Evolutionary conservation across 768 basidiomycete species (phyloP).

Genomic region (Suillus hirtellus): DNA sequence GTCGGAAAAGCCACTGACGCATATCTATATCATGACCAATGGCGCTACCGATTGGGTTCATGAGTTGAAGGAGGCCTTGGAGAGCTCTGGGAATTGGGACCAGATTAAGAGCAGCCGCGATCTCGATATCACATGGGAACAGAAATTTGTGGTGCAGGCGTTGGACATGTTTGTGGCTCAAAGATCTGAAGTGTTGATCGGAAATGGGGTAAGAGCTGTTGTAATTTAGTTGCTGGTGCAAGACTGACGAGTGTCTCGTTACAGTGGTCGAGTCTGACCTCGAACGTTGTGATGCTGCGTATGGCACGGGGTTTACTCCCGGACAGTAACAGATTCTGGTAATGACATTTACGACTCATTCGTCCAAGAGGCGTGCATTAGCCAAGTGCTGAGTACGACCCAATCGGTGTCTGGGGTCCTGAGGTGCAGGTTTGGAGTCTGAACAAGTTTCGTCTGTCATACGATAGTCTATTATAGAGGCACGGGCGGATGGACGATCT

Average conservation of each 20-base stretch:
- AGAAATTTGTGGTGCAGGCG: constrained; percentile 45
- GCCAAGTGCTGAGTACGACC: no score
- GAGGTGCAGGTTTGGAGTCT: no score
- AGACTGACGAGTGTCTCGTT: constrained; percentile 6
- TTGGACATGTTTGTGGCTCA: constrained; percentile 52
- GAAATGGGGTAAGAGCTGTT: constrained; percentile 47
- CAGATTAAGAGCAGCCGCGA: constrained; percentile 41
- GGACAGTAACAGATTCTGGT: constrained; percentile 38
- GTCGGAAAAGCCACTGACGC: constrained; percentile 27
- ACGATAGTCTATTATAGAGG: neutral
- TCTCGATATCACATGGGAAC: constrained; percentile 40
- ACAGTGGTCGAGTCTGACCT: constrained; percentile 43
- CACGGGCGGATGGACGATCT: neutral
- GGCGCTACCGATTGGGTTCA: constrained; percentile 40
- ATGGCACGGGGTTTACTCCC: constrained; percentile 27
- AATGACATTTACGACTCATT: neutral
- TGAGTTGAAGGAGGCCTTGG: constrained; percentile 37
- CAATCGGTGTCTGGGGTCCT: no score
- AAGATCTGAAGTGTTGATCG: constrained; percentile 48
- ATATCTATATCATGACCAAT: constrained; percentile 51
- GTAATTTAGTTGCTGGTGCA: neutral
- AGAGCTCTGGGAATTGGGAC: constrained; percentile 35
- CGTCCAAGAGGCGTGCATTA: no score
- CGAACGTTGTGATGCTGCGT: constrained; percentile 40
- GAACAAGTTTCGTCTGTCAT: no score